phyloP scores from a whole-genome alignment of 108 stramenopile species.

The Nitzschia sp. region DNA sequence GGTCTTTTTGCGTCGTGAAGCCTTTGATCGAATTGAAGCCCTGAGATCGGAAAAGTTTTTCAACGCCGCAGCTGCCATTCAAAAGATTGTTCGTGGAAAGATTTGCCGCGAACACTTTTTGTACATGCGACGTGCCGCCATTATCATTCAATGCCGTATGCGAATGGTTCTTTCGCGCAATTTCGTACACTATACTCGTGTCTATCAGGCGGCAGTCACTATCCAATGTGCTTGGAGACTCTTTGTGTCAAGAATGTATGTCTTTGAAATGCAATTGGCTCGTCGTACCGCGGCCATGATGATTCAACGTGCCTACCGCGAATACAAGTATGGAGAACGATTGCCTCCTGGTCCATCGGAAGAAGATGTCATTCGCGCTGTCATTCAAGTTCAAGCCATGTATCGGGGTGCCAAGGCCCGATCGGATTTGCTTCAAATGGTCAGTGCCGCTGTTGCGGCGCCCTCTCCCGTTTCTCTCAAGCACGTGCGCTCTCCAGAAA shows the following conservation, averaged over 20 bases:
- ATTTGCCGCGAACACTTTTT: constrained; percentile 51
- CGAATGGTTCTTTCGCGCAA: constrained; percentile 50
- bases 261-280: constrained; percentile 53
- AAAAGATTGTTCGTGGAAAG: constrained; percentile 69
- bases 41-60: constrained; percentile 71
- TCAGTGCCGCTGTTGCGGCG: too few relatives aligned
- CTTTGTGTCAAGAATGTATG: constrained; percentile 46
- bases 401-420: constrained; percentile 41
- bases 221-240: constrained; percentile 66
- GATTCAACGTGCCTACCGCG: constrained; percentile 52
- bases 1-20: constrained; percentile 88
- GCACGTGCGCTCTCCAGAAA: not conserved
- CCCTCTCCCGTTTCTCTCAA: constrained; percentile 11
- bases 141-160: constrained; percentile 72
- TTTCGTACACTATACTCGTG: constrained; percentile 12
- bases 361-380: constrained; percentile 42
- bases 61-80: constrained; percentile 62
- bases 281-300: constrained; percentile 40
- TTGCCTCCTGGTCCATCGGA: constrained; percentile 22
- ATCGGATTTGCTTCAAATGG: not conserved
- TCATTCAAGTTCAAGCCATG: constrained; percentile 47
- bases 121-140: constrained; percentile 56
- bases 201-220: constrained; percentile 38
- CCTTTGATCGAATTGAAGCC: constrained; percentile 86
- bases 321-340: constrained; percentile 15